A percentile compares a stretch with the other conserved stretches of the same genome.
phyloP scores from a whole-genome alignment of 129 eudicot species.

The Rutidosis leptorrhynchoides region DNA sequence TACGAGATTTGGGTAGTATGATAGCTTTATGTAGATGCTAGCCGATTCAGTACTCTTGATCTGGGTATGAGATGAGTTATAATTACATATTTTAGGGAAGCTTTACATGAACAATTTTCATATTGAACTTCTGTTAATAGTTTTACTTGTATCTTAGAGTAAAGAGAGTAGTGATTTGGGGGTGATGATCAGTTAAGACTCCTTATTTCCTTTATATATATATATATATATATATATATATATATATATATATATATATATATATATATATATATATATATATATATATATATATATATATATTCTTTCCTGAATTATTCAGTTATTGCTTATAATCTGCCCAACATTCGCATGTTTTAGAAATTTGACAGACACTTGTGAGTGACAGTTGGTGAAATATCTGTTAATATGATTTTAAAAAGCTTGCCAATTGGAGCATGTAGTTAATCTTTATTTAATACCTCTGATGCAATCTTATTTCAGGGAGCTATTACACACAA shows the following conservation, averaged over 20 bases:
- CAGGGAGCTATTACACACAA: constrained; percentile 69
- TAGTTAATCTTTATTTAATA: neutral
- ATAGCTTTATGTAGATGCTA: neutral
- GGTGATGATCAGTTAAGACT: neutral
- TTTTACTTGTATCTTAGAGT: neutral
- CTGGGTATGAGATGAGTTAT: neutral
- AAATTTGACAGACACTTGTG: constrained; percentile 2
- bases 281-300: too few species aligned
- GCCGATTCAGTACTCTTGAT: neutral
- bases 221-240: too few species aligned
- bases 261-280: too few species aligned
- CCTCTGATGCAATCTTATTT: constrained; percentile 7
- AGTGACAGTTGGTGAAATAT: neutral
- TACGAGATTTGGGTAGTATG: neutral
- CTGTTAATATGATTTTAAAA: too few species aligned
- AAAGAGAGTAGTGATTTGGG: neutral
- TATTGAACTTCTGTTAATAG: too few species aligned
- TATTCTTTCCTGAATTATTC: neutral
- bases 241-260: too few species aligned
- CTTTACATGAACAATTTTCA: neutral
- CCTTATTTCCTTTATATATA: too few species aligned
- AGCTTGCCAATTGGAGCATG: too few species aligned
- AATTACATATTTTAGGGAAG: neutral
- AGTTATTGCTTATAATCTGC: neutral
- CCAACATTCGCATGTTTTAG: neutral